Evolutionary conservation across 108 stramenopile species (phyloP).

Genomic region (Pseudonitzschia multiseries): DNA sequence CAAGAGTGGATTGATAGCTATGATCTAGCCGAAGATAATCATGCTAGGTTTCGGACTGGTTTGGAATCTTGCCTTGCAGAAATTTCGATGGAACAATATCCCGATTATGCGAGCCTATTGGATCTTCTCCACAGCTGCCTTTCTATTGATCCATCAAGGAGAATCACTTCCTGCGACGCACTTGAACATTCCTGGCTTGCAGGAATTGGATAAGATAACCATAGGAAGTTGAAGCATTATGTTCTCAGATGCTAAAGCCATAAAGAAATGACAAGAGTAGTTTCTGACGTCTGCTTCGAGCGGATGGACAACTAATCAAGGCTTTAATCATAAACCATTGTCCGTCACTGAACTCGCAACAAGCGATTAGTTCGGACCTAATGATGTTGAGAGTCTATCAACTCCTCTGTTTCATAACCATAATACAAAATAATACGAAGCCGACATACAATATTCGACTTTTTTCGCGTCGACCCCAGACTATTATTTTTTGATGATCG

Average conservation of each 20-base stretch:
- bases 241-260: constrained; percentile 3
- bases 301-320: too few species aligned
- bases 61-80: constrained; percentile 26
- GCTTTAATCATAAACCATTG: too few species aligned
- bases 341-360: too few species aligned
- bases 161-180: constrained; percentile 72
- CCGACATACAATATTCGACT: too few species aligned
- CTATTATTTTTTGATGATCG: too few species aligned
- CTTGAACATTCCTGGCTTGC: constrained; percentile 77
- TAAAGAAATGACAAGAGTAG: too few species aligned
- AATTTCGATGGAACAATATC: constrained; percentile 22
- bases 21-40: constrained; percentile 15
- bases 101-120: constrained; percentile 13
- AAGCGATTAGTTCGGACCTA: too few species aligned
- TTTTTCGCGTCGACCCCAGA: too few species aligned
- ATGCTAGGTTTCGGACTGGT: constrained; percentile 10
- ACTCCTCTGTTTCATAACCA: too few species aligned
- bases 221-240: neutral
- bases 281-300: too few species aligned
- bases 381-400: too few species aligned
- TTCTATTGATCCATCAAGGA: constrained; percentile 53
- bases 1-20: constrained; percentile 40
- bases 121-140: constrained; percentile 36
- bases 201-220: neutral
- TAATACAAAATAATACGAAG: too few species aligned